phyloP scores from a whole-genome alignment of 805 yeast genomes.

The Myxozyma kluyveri region DNA sequence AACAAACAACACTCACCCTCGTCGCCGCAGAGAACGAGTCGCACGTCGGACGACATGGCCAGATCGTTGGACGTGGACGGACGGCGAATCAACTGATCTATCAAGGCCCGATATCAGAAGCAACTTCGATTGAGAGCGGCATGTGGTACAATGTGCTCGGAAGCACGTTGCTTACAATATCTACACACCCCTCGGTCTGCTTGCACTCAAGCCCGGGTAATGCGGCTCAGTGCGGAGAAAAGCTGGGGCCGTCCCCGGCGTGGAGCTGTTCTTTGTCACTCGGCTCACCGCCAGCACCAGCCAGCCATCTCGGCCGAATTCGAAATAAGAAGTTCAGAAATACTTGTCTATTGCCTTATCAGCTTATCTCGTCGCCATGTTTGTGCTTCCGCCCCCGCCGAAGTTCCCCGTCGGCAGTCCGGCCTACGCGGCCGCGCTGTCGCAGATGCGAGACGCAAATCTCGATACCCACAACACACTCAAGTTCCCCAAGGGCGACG shows the following conservation, averaged over 20 bases:
- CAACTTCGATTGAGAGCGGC: no score
- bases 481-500: constrained; percentile 29
- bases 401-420: constrained; percentile 32
- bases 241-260: neutral
- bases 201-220: neutral
- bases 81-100: no score
- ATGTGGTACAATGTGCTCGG: no score
- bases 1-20: constrained; percentile 34
- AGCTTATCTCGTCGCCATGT: constrained; percentile 27
- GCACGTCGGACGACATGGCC: constrained; percentile 41
- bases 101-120: no score
- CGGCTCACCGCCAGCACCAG: no score
- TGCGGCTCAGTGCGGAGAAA: neutral
- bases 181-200: no score
- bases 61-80: neutral
- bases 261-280: neutral
- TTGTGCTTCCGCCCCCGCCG: constrained; percentile 39
- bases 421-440: constrained; percentile 29
- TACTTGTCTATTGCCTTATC: neutral
- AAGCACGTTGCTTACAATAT: no score
- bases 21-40: constrained; percentile 93
- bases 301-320: no score
- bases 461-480: constrained; percentile 30
- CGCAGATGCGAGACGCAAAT: constrained; percentile 24
- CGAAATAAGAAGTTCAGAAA: neutral